These are phyloP conservation scores for Diplodia corticola DNA, from an alignment of 2,329 filamentous ascomycete genomes.

Conservation along the genomic window DNA sequence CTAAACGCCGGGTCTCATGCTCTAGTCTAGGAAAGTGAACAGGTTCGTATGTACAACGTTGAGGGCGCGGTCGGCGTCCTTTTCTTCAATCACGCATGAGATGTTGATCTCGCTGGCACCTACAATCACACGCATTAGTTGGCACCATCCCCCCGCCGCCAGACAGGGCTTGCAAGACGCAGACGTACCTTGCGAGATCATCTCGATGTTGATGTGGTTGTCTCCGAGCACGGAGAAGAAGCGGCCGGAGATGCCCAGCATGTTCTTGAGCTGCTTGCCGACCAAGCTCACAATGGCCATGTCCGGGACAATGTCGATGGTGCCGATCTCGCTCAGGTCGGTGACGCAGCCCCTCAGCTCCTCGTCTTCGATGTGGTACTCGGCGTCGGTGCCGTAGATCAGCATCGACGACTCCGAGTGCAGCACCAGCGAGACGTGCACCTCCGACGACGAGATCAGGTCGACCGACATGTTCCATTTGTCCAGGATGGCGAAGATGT, in stretches of 20 bases:
- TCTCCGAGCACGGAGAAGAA: constrained; percentile 96
- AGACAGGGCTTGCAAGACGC: too few relatives aligned
- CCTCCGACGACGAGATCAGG: constrained; percentile 93
- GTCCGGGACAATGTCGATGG: constrained; percentile 83
- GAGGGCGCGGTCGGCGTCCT: constrained; percentile 88
- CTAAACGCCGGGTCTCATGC: constrained; percentile 12
- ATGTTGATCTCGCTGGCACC: constrained; percentile 99
- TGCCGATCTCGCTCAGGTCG: constrained; percentile 77
- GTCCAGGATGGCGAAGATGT: constrained; percentile 89
- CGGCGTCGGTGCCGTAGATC: constrained; percentile 41
- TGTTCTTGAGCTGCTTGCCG: constrained; percentile 95
- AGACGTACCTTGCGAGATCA: constrained; percentile 95
- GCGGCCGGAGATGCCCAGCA: constrained; percentile 83
- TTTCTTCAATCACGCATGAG: constrained; percentile 91
- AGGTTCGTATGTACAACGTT: constrained; percentile 96
- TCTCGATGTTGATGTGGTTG: constrained; percentile 95
- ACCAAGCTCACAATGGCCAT: constrained; percentile 97
- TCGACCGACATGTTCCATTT: constrained; percentile 86
- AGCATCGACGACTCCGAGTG: constrained; percentile 69
- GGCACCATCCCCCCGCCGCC: not conserved
- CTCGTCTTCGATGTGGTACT: constrained; percentile 49
- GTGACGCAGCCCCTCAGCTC: constrained; percentile 56
- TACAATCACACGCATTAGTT: constrained; percentile 39
- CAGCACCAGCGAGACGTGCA: constrained; percentile 95
- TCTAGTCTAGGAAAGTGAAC: constrained; percentile 86